Evolutionary conservation across 2,329 filamentous ascomycete species (phyloP).

Genomic region (Herpomyces periplanetae): DNA sequence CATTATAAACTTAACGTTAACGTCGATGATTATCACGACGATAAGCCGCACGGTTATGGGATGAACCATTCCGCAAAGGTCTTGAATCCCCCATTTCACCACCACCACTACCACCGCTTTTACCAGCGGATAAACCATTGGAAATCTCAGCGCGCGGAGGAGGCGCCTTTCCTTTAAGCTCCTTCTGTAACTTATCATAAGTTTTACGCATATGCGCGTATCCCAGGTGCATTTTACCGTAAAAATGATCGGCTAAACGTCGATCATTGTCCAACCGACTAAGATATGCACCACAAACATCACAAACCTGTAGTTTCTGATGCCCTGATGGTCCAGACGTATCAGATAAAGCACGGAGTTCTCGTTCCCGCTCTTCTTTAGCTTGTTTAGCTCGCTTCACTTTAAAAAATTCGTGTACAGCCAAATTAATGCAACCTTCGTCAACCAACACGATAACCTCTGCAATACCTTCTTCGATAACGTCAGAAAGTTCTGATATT

Average conservation of each 20-base stretch:
- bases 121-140: conserved; percentile 6
- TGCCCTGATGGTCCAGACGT: conserved; percentile 72
- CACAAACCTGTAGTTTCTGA: conserved; percentile 92
- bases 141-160: conserved; percentile 14
- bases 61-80: too few relatives aligned
- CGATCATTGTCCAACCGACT: conserved; percentile 74
- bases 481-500: conserved; percentile 39
- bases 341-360: conserved; percentile 61
- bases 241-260: conserved; percentile 77
- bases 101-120: conserved; percentile 10
- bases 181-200: conserved; percentile 45
- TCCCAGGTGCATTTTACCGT: conserved; percentile 94
- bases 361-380: conserved; percentile 47
- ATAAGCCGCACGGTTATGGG: too few relatives aligned
- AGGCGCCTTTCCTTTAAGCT: conserved; percentile 30
- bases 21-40: too few relatives aligned
- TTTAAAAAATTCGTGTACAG: conserved; percentile 56
- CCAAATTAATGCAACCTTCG: conserved; percentile 34
- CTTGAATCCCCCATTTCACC: conserved; percentile 4
- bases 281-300: conserved; percentile 85
- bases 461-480: conserved; percentile 38
- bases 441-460: conserved; percentile 61
- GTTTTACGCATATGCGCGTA: conserved; percentile 96
- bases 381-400: conserved; percentile 37
- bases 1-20: too few relatives aligned